These are phyloP conservation scores for Aspergillus avenaceus DNA, from an alignment of 495 filamentous ascomycete species.

Conservation along the genomic window DNA sequence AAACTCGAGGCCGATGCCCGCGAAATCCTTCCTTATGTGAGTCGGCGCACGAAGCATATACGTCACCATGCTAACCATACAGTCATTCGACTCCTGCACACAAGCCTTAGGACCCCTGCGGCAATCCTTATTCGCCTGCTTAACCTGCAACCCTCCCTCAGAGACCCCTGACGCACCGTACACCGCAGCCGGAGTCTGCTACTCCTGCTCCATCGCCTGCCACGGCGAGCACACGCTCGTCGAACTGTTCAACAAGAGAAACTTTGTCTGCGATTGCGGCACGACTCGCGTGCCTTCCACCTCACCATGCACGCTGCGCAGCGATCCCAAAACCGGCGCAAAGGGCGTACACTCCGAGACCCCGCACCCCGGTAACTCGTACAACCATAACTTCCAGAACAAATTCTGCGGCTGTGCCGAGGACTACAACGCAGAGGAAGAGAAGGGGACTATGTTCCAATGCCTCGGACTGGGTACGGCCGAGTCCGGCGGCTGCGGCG, in stretches of 20 bases:
- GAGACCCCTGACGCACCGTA: slow-evolving; percentile 55
- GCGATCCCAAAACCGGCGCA: slow-evolving; percentile 65
- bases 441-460: slow-evolving; percentile 99
- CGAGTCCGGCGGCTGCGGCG: slow-evolving; percentile 84
- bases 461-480: slow-evolving; percentile 80
- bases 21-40: slow-evolving; percentile 86
- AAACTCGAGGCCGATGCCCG: slow-evolving; percentile 91
- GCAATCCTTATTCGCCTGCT: slow-evolving; percentile 81
- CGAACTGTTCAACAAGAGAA: slow-evolving; percentile 91
- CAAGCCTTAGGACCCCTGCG: slow-evolving; percentile 79
- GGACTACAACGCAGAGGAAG: slow-evolving; percentile 76
- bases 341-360: slow-evolving; percentile 77
- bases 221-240: slow-evolving; percentile 94
- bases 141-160: slow-evolving; percentile 87
- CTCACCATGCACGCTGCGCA: slow-evolving; percentile 71
- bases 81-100: slow-evolving; percentile 93
- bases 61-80: neutral
- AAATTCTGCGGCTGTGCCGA: slow-evolving; percentile 87
- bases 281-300: slow-evolving; percentile 71
- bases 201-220: slow-evolving; percentile 93
- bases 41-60: slow-evolving; percentile 7
- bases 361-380: slow-evolving; percentile 70
- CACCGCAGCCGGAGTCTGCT: slow-evolving; percentile 82
- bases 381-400: slow-evolving; percentile 93
- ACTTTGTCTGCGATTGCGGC: slow-evolving; percentile 96